Conservation (phyloP, 2,329 filamentous ascomycete species). For the Coleophoma cylindrospora region DNA sequence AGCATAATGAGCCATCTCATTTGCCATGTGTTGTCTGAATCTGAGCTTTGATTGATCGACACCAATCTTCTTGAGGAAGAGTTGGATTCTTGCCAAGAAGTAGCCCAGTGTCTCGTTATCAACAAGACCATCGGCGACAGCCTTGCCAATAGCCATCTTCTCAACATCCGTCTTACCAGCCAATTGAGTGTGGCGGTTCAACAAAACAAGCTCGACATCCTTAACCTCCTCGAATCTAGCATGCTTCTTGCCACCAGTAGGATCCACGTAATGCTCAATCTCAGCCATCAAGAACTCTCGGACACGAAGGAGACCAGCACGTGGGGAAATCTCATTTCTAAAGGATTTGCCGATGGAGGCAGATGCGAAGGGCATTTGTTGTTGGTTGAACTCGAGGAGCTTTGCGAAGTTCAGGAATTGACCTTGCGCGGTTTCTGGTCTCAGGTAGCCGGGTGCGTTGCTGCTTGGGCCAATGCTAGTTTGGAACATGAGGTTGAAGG, state of each 20-base stretch:
- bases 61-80: conserved; percentile 85
- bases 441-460: conserved; percentile 78
- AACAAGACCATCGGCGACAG: conserved; percentile 75
- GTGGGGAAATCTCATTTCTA: conserved; percentile 95
- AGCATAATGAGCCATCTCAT: conserved; percentile 91
- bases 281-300: conserved; percentile 98
- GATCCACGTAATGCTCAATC: conserved; percentile 98
- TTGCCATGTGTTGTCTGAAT: conserved; percentile 95
- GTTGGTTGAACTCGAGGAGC: conserved; percentile 93
- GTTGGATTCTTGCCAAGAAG: conserved; percentile 89
- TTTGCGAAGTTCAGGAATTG: conserved; percentile 98
- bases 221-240: conserved; percentile 80
- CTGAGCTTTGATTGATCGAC: conserved; percentile 83
- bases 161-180: conserved; percentile 74
- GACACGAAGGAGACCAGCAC: conserved; percentile 85
- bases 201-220: conserved; percentile 74
- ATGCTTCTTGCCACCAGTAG: conserved; percentile 92
- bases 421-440: conserved; percentile 93
- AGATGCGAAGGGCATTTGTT: conserved; percentile 93
- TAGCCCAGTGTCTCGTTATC: conserved; percentile 98
- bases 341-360: conserved; percentile 97
- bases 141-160: conserved; percentile 76
- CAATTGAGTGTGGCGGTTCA: conserved; percentile 81
- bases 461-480: conserved; percentile 90
- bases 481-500: conserved; percentile 99